Evolutionary conservation across 805 yeast genomes (phyloP), one percentile per base, ranked within the genome.

Genomic region (Yarrowia porcina): DNA sequence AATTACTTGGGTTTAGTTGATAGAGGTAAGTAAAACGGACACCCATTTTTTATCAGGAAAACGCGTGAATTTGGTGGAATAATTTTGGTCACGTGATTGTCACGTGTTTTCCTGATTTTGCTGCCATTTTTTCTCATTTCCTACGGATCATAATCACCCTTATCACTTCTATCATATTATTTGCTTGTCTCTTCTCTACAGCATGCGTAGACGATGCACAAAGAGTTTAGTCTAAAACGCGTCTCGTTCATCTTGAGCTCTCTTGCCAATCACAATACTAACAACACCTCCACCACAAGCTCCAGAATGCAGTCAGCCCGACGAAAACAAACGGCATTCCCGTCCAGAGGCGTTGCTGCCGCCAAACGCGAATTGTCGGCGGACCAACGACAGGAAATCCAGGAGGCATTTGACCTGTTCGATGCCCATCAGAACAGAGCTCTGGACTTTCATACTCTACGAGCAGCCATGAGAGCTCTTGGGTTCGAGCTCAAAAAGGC

Each of bases 391-490:
- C 94, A 89, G 70, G 97, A 93, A 72, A 90, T 92, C 67, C 80
- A 90, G 65, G 97, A 92, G 71, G 97, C 97, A 2, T 93, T 93
- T 72, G 82, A 87, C 56, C 78, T 93, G 32, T 94, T 94, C 74
- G 99, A 94, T 71, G 86, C 90, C 88, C 90, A 94, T 74, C 85
- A 84, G 65, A 98, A 94, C 73, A 96, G 97, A 3, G 82, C 80
- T 67, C 79, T 94, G 59, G 97, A 94, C 70, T 93, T 89, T 73
- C 98, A 94, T 70, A 98, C 54, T 0, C 44, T 59, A 1, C 6
- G 70, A 74, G 97, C 91, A 18, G 97, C 99, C 0, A 84, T 94
- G 77, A 78, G 96, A 62, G 99, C 99, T 0, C 79, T 94, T 41
- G 99, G 99, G 1, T 94, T 94, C 70, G 97, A 92, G 49, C 79